A percentile compares a stretch with the other conserved stretches of the same genome.
Conservation (phyloP, 192 early-diverging fungal genomes). For the Podila verticillata region DNA sequence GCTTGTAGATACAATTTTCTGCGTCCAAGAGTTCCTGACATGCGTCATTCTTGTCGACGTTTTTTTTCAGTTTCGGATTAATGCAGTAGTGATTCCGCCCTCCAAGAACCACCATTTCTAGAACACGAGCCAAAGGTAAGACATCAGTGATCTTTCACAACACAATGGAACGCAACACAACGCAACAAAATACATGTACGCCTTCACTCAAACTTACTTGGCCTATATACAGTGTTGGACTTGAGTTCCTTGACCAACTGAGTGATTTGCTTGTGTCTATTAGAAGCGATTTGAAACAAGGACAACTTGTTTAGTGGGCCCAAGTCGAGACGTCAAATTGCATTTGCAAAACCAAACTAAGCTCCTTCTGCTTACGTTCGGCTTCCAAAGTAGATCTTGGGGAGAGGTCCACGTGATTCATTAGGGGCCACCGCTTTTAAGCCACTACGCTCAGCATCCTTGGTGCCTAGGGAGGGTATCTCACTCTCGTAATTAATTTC, state of each 20-base stretch:
- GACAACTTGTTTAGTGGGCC: background rate
- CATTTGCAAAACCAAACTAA: background rate
- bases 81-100: constrained; percentile 73
- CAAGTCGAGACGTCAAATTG: background rate
- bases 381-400: constrained; percentile 47
- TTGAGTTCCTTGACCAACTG: constrained; percentile 63
- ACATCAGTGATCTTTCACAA: too few relatives aligned
- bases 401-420: background rate
- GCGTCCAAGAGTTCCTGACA: constrained; percentile 55
- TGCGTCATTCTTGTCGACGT: constrained; percentile 33
- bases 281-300: constrained; percentile 13
- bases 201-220: constrained; percentile 38
- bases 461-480: background rate
- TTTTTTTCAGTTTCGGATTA: constrained; percentile 44
- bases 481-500: constrained; percentile 18
- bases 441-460: background rate
- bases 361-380: constrained; percentile 15
- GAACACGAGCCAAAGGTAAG: background rate
- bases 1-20: constrained; percentile 50
- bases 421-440: background rate
- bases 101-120: constrained; percentile 60
- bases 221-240: constrained; percentile 50
- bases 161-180: too few relatives aligned
- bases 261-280: constrained; percentile 69
- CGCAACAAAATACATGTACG: background rate